Conservation (phyloP, 441 rosid genomes). For the Theobroma grandiflorum region DNA sequence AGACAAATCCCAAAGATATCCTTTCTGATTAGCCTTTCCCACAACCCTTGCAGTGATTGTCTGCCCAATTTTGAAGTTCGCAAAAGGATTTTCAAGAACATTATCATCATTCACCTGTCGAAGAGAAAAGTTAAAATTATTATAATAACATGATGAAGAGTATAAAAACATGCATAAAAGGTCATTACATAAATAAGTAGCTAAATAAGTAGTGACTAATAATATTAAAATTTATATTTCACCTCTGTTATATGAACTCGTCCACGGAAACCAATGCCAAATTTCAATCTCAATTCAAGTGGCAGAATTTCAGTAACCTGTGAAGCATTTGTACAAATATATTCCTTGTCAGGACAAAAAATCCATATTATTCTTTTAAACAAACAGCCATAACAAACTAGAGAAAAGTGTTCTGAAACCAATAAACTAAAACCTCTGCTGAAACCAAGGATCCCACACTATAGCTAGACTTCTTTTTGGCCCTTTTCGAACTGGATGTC, state of each 20-base stretch:
- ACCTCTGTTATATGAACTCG: slow-evolving; percentile 96
- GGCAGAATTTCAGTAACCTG: slow-evolving; percentile 93
- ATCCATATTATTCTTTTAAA: not conserved
- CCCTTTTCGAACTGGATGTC: slow-evolving; percentile 81
- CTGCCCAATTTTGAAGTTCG: slow-evolving; percentile 80
- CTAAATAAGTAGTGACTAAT: slow-evolving; percentile 16
- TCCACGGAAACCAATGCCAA: slow-evolving; percentile 83
- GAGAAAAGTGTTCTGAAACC: slow-evolving; percentile 1
- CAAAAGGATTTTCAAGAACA: slow-evolving; percentile 66
- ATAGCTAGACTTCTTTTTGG: slow-evolving; percentile 77
- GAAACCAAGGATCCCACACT: slow-evolving; percentile 84
- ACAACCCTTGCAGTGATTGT: slow-evolving; percentile 79
- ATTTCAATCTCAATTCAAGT: slow-evolving; percentile 84
- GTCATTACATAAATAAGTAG: slow-evolving; percentile 20
- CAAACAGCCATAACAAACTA: not conserved
- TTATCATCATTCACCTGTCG: slow-evolving; percentile 65
- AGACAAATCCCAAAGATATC: slow-evolving; percentile 85
- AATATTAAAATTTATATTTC: slow-evolving; percentile 27
- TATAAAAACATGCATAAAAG: slow-evolving; percentile 5
- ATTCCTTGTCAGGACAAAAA: not conserved
- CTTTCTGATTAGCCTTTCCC: slow-evolving; percentile 64
- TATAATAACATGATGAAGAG: slow-evolving; percentile 19
- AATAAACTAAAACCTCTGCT: slow-evolving; percentile 68
- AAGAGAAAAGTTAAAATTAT: slow-evolving; percentile 34
- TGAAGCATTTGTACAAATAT: slow-evolving; percentile 25